Percentiles rank a stretch among this genome's conserved stretches.
phyloP scores from a whole-genome alignment of 169 alveolate genomes.

The Plasmodium billcollinsi region DNA sequence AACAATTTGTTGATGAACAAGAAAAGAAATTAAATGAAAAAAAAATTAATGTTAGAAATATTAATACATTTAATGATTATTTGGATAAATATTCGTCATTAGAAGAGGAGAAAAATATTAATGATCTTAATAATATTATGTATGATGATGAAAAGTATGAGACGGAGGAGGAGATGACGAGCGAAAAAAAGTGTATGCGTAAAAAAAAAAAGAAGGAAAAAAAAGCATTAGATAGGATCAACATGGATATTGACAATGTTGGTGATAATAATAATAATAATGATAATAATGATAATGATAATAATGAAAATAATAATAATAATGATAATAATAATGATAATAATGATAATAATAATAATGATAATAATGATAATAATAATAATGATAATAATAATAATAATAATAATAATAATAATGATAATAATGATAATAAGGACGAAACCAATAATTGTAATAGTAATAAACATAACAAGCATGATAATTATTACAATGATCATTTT shows the following conservation, averaged over 20 bases:
- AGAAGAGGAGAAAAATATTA: conserved; percentile 36
- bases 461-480: too few relatives aligned
- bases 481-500: too few relatives aligned
- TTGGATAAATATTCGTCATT: conserved; percentile 16
- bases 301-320: neutral
- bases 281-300: neutral
- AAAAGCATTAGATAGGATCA: neutral
- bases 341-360: neutral
- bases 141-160: conserved; percentile 25
- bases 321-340: neutral
- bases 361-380: neutral
- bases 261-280: neutral
- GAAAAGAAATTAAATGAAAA: conserved; percentile 30
- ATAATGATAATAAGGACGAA: too few relatives aligned
- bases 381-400: neutral
- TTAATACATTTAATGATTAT: conserved; percentile 35
- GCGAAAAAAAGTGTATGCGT: neutral
- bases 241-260: neutral
- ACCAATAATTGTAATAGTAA: too few relatives aligned
- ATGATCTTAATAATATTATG: conserved; percentile 25
- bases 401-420: neutral
- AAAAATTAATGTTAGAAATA: conserved; percentile 58
- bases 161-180: neutral
- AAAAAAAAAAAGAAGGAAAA: neutral
- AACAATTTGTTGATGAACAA: conserved; percentile 52